A percentile compares a stretch with the other conserved stretches of the same genome.
Evolutionary conservation across 1,284 basidiomycete genomes (phyloP).

Genomic region (Sporisorium exsertum): DNA sequence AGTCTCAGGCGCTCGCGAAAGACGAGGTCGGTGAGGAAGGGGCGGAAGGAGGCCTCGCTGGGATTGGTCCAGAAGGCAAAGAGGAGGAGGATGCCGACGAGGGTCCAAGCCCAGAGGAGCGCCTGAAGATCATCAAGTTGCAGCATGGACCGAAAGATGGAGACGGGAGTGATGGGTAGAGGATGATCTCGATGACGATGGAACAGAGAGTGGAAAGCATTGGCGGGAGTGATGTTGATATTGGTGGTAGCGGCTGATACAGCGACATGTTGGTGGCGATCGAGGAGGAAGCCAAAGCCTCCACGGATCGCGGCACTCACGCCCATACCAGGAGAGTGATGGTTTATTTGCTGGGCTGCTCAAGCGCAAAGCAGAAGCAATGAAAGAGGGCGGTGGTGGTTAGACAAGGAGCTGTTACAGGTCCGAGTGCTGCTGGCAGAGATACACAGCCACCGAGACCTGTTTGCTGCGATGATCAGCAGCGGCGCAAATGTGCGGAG

Average conservation of each 20-base stretch:
- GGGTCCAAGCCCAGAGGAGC: conserved; percentile 51
- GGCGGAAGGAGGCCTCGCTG: conserved; percentile 88
- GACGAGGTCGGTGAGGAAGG: conserved; percentile 93
- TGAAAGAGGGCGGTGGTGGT: background rate
- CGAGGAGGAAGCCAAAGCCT: conserved; percentile 43
- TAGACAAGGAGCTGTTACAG: no score
- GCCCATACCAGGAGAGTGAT: conserved; percentile 31
- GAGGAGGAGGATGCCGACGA: conserved; percentile 50
- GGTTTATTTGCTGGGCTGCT: conserved; percentile 3
- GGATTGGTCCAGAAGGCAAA: conserved; percentile 90
- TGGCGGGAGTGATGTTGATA: conserved; percentile 40
- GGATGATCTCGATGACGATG: conserved; percentile 34
- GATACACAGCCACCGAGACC: conserved; percentile 36
- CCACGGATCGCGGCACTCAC: conserved; percentile 39
- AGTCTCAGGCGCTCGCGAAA: conserved; percentile 92
- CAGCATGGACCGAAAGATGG: conserved; percentile 37
- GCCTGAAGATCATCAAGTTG: conserved; percentile 45
- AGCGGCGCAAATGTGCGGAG: conserved; percentile 17
- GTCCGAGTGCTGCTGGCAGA: conserved; percentile 30
- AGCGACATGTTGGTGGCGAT: conserved; percentile 27
- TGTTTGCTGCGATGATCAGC: conserved; percentile 33
- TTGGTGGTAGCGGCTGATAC: conserved; percentile 5
- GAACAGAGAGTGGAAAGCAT: conserved; percentile 40
- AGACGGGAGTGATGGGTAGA: conserved; percentile 38
- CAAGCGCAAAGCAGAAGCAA: conserved; percentile 17